Evolutionary conservation across 495 filamentous ascomycete genomes (phyloP), one percentile per base, ranked within the genome.

Genomic region (Jackrogersella multiformis): DNA sequence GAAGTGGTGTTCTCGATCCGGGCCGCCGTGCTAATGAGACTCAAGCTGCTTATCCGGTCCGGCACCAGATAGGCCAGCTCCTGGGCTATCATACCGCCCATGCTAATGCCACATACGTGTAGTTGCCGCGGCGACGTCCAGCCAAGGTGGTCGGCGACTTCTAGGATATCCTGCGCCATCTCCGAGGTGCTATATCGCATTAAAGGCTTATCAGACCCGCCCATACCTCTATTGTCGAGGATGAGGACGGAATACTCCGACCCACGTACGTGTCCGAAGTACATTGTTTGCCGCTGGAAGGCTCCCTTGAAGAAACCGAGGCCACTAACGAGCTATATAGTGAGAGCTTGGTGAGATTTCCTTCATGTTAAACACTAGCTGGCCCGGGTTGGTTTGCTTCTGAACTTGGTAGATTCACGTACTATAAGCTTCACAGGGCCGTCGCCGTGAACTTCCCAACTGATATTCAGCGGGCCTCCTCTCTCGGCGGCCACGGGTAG

Each of bases 71-170:
- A 81, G 15, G 85, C 90, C 38, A 92, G 68, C 75, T 96, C 92
- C 77, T 96, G 92, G 12, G 90, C 88, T 72, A 96, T 95, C 92
- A 96, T 96, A 66, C 93, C 91, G 56, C 90, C 90, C 79, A 94
- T 88, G 32, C 72, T 74, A 28, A 91, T 85, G 41, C 92, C 92
- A 46, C 92, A 80, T 23, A 95, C 73, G 75, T 96, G 85, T 5
- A 96, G 82, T 16, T 72, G 66, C 53, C 16, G 56, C 51, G 51
- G 73, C 52, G 78, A 75, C 5, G 87, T 91, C 89, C 90, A 94
- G 34, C 85, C 85, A 32, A 93, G 64, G 65, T 89, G 82, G 56
- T 90, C 82, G 44, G 90, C 73, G 15, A 94, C 73, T 65, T 94
- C 92, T 55, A 90, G 51, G 28, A 84, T 69, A 78, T 94, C 91